Evolutionary conservation across 1,284 basidiomycete genomes (phyloP).

Genomic region (Moesziomyces sp.): DNA sequence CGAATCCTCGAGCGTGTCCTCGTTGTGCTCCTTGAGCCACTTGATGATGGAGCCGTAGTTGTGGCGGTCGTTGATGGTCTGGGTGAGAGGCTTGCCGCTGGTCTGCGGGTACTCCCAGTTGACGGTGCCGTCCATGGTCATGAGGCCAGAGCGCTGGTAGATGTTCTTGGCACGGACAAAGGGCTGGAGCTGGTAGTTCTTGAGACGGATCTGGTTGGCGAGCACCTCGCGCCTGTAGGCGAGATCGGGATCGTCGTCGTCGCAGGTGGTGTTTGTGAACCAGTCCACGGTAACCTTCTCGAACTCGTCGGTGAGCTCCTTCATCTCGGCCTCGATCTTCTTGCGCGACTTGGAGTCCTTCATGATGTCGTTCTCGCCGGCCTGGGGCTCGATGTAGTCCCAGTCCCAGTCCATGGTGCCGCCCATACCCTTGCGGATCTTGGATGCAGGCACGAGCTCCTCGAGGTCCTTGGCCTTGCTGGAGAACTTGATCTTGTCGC

Average conservation of each 20-base stretch:
- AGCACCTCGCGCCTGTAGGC: constrained; percentile 60
- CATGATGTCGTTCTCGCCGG: constrained; percentile 61
- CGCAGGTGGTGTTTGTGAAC: constrained; percentile 48
- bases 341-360: constrained; percentile 62
- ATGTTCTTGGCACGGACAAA: constrained; percentile 61
- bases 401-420: constrained; percentile 68
- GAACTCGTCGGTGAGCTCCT: constrained; percentile 58
- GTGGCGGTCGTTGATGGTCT: constrained; percentile 61
- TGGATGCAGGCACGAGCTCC: constrained; percentile 57
- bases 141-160: constrained; percentile 63
- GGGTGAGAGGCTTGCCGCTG: constrained; percentile 50
- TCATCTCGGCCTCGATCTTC: constrained; percentile 58
- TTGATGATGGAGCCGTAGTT: constrained; percentile 61
- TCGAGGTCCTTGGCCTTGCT: constrained; percentile 62
- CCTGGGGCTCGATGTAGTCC: constrained; percentile 66
- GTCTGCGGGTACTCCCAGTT: constrained; percentile 65
- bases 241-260: constrained; percentile 48
- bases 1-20: constrained; percentile 65
- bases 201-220: constrained; percentile 64
- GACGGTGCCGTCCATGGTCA: constrained; percentile 59
- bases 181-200: constrained; percentile 62
- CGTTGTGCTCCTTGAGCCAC: constrained; percentile 64
- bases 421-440: constrained; percentile 66
- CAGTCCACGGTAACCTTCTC: constrained; percentile 60
- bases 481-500: constrained; percentile 67